phyloP scores from a whole-genome alignment of 805 yeast species.

The Saturnispora saitoi region DNA sequence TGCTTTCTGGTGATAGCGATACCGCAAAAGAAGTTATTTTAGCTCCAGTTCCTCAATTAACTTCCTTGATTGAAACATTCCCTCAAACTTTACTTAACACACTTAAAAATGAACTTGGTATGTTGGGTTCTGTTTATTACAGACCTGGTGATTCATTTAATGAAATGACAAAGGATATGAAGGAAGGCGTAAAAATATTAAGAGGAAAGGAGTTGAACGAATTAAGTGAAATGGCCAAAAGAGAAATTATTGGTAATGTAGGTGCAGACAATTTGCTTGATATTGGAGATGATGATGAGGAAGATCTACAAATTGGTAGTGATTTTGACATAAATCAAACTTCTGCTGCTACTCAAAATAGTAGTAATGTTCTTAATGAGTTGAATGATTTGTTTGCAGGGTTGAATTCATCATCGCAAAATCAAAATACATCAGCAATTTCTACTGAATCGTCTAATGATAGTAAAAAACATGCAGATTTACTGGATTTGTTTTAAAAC shows the following conservation, averaged over 20 bases:
- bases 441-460: neutral
- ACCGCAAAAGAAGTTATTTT: constrained; percentile 47
- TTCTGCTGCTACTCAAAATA: constrained; percentile 17
- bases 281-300: constrained; percentile 57
- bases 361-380: constrained; percentile 52
- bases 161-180: neutral
- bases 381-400: constrained; percentile 60
- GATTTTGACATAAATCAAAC: neutral
- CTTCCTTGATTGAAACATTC: constrained; percentile 62
- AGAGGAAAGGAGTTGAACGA: constrained; percentile 63
- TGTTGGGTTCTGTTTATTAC: constrained; percentile 83
- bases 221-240: constrained; percentile 65
- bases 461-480: constrained; percentile 9
- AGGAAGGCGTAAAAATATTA: constrained; percentile 11
- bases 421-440: neutral
- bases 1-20: constrained; percentile 31
- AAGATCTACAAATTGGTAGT: constrained; percentile 1
- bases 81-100: constrained; percentile 60
- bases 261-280: constrained; percentile 77
- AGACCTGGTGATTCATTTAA: constrained; percentile 57
- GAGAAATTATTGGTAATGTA: constrained; percentile 53
- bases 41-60: constrained; percentile 60
- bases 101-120: constrained; percentile 66
- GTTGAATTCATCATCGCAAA: constrained; percentile 5
- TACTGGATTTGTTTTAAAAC: constrained; percentile 8